Percentiles rank a stretch among this genome's conserved stretches.
These are phyloP conservation scores for Dunaliella primolecta DNA, from an alignment of 139 green algal species.

Conservation along the genomic window DNA sequence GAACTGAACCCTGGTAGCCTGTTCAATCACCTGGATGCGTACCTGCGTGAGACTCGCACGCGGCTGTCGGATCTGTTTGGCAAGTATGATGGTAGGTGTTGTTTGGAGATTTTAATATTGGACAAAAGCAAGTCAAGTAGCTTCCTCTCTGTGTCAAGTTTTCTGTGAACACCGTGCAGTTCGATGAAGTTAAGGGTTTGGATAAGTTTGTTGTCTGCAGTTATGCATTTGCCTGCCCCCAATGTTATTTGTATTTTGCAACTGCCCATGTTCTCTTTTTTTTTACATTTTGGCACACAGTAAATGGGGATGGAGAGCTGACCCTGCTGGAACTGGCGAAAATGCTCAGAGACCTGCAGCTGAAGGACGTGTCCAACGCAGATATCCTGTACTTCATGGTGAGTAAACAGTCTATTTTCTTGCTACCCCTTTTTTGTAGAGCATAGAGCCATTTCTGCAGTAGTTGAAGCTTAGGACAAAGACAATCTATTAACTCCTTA, in stretches of 20 bases:
- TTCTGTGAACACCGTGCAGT: too few species aligned
- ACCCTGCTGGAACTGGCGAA: constrained; percentile 27
- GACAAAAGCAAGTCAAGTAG: background rate
- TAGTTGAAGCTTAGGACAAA: background rate
- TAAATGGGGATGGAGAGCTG: constrained; percentile 27
- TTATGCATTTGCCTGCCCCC: too few species aligned
- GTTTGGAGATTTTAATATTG: background rate
- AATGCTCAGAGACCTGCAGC: constrained; percentile 17
- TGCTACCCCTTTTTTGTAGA: background rate
- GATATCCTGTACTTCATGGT: constrained; percentile 45
- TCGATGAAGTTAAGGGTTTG: too few species aligned
- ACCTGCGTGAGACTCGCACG: constrained; percentile 16
- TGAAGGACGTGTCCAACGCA: constrained; percentile 24
- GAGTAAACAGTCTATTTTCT: background rate
- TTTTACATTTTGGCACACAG: too few species aligned
- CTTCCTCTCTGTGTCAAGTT: background rate
- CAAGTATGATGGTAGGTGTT: constrained; percentile 17
- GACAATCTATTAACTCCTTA: background rate
- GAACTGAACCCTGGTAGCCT: constrained; percentile 23
- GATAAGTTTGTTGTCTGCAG: too few species aligned
- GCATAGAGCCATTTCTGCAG: background rate
- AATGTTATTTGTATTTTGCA: too few species aligned
- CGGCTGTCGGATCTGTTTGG: constrained; percentile 20
- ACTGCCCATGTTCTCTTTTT: too few species aligned
- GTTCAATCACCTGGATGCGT: constrained; percentile 18